Evolutionary conservation across 768 basidiomycete genomes (phyloP).

Genomic region (Lactifluus pinguis): DNA sequence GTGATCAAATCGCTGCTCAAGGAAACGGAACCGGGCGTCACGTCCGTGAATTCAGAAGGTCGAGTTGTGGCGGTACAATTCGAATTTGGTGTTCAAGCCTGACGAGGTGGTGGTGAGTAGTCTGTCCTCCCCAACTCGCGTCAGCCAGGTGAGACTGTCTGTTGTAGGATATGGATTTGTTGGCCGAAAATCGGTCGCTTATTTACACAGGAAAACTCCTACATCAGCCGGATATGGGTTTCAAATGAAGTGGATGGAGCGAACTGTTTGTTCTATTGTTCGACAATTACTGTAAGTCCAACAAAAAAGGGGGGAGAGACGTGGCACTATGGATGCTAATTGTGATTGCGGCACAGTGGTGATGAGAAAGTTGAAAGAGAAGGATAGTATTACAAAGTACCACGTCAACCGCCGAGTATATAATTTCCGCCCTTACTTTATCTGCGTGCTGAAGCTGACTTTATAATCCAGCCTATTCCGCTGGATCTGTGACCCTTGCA

Average conservation of each 20-base stretch:
- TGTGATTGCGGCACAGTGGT: constrained; percentile 47
- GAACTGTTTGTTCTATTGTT: no score
- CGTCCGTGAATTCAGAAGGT: constrained; percentile 82
- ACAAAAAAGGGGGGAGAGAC: no score
- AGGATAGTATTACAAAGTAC: no score
- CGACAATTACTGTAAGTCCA: no score
- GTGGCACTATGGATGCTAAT: background rate
- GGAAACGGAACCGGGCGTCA: constrained; percentile 80
- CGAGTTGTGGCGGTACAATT: constrained; percentile 79
- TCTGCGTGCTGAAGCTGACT: no score
- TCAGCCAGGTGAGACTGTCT: background rate
- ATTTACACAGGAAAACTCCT: constrained; percentile 78
- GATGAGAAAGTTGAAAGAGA: constrained; percentile 78
- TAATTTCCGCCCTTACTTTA: no score
- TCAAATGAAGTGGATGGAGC: constrained; percentile 84
- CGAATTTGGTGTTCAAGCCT: constrained; percentile 68
- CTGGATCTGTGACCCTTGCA: no score
- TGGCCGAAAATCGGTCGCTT: constrained; percentile 73
- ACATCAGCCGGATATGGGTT: constrained; percentile 80
- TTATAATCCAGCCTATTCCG: no score
- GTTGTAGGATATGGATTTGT: constrained; percentile 77
- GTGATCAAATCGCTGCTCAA: constrained; percentile 81
- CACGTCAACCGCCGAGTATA: no score
- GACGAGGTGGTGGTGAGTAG: constrained; percentile 56
- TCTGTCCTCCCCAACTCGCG: background rate